Percentiles rank a stretch among this genome's conserved stretches.
Conservation (phyloP, 805 yeast species). For the Candida maesae region DNA sequence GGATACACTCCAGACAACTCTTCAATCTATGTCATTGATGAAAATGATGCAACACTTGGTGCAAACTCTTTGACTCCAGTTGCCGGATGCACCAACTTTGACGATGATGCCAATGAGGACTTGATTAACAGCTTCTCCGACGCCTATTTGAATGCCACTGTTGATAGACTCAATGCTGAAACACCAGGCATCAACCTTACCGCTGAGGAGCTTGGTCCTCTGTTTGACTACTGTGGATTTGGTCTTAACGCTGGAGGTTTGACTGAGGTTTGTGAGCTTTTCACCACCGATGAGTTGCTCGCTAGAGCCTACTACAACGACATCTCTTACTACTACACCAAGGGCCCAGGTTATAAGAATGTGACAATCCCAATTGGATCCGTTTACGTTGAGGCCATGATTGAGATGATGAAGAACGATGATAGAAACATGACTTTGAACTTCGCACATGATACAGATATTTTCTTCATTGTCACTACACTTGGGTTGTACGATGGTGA, state of each 20-base stretch:
- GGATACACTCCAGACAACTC: conserved; percentile 36
- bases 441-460: conserved; percentile 56
- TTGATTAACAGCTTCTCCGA: conserved; percentile 27
- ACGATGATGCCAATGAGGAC: conserved; percentile 29
- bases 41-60: conserved; percentile 42
- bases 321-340: conserved; percentile 40
- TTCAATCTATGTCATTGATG: conserved; percentile 41
- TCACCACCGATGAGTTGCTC: conserved; percentile 47
- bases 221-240: conserved; percentile 46
- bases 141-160: conserved; percentile 22
- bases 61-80: conserved; percentile 56
- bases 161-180: conserved; percentile 31
- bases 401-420: conserved; percentile 38
- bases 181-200: conserved; percentile 40
- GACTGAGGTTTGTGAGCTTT: conserved; percentile 30
- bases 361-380: conserved; percentile 37
- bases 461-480: conserved; percentile 46
- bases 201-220: conserved; percentile 34
- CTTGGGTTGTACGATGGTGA: conserved; percentile 39
- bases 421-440: conserved; percentile 38
- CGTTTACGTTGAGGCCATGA: conserved; percentile 44
- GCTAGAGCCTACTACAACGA: conserved; percentile 40
- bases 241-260: conserved; percentile 46
- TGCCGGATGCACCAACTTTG: conserved; percentile 37
- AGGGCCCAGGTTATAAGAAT: conserved; percentile 49